Evolutionary conservation across 2,329 filamentous ascomycete genomes (phyloP), one percentile per base, ranked within the genome.

Genomic region (Phialophora chinensis): DNA sequence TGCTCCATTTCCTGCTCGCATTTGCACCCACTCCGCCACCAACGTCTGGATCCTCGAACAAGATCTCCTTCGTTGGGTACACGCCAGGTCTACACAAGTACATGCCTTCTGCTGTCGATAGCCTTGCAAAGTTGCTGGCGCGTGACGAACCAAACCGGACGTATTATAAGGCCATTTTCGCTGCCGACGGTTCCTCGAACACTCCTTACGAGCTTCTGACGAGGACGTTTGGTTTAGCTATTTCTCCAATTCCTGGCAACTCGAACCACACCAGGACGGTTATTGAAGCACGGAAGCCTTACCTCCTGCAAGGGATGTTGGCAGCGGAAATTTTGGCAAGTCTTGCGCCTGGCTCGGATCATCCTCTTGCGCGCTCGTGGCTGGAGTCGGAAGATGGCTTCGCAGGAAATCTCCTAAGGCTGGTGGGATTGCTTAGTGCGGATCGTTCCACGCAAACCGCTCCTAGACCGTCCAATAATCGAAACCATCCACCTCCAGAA

Each of bases 91-190:
- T 93, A 33, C 94, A 99, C 76, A 89, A 90, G 50, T 98, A 98
- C 76, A 87, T 97, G 0, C 93, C 94, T 2, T 88, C 92, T 44
- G 95, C 95, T 0, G 87, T 98, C 20, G 95, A 99, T 76, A 90
- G 91, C 56, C 82, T 98, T 29, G 94, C 95, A 1, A 98, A 98
- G 78, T 83, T 99, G 2, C 84, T 99, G 29, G 94, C 95, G 3
- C 87, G 93, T 60, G 95, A 98, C 76, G 94, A 98, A 72, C 94
- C 95, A 0, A 99, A 99, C 74, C 85, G 95, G 68, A 88, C 88
- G 2, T 89, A 91, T 73, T 98, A 93, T 81, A 91, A 90, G 76
- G 84, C 87, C 49, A 90, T 98, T 10, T 96, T 98, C 73, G 83
- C 88, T 23, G 84, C 89, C 6, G 93, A 96, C 73, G 84, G 88